A percentile compares a stretch with the other conserved stretches of the same genome.
Conservation (phyloP, 2,329 filamentous ascomycete genomes). For the Colletotrichum navitas region DNA sequence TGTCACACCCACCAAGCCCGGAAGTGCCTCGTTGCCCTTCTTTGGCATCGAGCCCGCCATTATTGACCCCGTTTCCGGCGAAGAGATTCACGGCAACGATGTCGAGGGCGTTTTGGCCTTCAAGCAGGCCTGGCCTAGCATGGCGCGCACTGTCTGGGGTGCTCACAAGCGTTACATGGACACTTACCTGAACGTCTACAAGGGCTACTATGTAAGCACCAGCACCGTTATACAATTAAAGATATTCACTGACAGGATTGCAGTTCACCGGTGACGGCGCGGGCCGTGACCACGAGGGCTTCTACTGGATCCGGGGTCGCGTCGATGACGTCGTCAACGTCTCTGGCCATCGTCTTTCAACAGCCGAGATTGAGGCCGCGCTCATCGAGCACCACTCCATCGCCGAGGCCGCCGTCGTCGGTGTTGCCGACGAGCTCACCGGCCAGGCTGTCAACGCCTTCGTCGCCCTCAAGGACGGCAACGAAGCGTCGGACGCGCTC, state of each 20-base stretch:
- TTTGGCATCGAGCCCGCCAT: constrained; percentile 98
- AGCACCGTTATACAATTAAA: neutral
- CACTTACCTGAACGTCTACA: constrained; percentile 97
- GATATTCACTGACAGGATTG: neutral
- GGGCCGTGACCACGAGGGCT: constrained; percentile 95
- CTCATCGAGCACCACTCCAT: constrained; percentile 92
- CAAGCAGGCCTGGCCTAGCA: constrained; percentile 98
- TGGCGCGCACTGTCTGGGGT: constrained; percentile 97
- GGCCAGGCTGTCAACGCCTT: constrained; percentile 98
- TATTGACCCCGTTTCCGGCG: constrained; percentile 94
- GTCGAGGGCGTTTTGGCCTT: constrained; percentile 97
- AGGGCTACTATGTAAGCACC: constrained; percentile 92
- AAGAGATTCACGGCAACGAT: constrained; percentile 94
- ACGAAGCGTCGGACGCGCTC: constrained; percentile 80
- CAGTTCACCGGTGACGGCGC: constrained; percentile 94
- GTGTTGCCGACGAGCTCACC: constrained; percentile 91
- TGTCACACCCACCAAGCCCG: constrained; percentile 95
- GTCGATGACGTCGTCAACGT: constrained; percentile 99
- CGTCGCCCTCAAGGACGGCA: constrained; percentile 89
- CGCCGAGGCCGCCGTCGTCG: constrained; percentile 95
- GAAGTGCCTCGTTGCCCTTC: constrained; percentile 95
- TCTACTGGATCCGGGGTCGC: constrained; percentile 99
- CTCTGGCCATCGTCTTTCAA: constrained; percentile 94
- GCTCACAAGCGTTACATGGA: constrained; percentile 99
- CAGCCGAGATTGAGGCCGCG: constrained; percentile 97